Evolutionary conservation across 1,284 basidiomycete species (phyloP).

Genomic region (Fomes fomentarius): DNA sequence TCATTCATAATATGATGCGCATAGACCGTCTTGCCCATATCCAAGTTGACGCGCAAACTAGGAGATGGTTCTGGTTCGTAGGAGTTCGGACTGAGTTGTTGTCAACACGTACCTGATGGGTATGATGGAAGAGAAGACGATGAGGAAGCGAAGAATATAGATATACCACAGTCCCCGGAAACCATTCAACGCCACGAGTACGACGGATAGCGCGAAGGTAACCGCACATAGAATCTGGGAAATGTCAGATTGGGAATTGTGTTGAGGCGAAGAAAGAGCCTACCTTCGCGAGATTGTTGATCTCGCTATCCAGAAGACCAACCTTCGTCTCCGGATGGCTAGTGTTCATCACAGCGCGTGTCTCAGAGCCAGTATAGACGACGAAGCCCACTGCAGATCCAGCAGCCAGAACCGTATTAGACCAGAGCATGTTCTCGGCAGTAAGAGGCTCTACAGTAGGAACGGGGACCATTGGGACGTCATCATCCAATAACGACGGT

Average conservation of each 20-base stretch:
- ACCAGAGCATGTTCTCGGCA: slow-evolving; percentile 96
- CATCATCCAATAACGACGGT: slow-evolving; percentile 46
- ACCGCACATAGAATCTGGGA: slow-evolving; percentile 89
- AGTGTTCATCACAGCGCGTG: slow-evolving; percentile 99
- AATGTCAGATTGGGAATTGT: neutral
- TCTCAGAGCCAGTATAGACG: slow-evolving; percentile 94
- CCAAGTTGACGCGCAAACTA: slow-evolving; percentile 96
- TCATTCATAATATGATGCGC: slow-evolving; percentile 95
- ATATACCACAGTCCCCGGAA: slow-evolving; percentile 97
- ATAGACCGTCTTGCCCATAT: slow-evolving; percentile 99
- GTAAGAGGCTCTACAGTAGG: slow-evolving; percentile 80
- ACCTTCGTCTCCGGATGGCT: slow-evolving; percentile 96
- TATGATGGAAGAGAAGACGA: slow-evolving; percentile 98
- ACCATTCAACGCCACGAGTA: slow-evolving; percentile 94
- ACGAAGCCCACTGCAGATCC: slow-evolving; percentile 93
- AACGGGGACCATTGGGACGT: slow-evolving; percentile 57
- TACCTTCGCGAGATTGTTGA: slow-evolving; percentile 95
- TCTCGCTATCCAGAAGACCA: slow-evolving; percentile 91
- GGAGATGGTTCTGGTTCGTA: neutral
- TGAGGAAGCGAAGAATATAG: slow-evolving; percentile 96
- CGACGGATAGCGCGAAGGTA: slow-evolving; percentile 89
- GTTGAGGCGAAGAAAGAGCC: slow-evolving; percentile 8
- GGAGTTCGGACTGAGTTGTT: neutral
- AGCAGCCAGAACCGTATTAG: slow-evolving; percentile 96
- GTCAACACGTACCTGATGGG: slow-evolving; percentile 83